Evolutionary conservation across 805 yeast genomes (phyloP), one percentile per base, ranked within the genome.

Genomic region (Danielozyma ontarioensis): DNA sequence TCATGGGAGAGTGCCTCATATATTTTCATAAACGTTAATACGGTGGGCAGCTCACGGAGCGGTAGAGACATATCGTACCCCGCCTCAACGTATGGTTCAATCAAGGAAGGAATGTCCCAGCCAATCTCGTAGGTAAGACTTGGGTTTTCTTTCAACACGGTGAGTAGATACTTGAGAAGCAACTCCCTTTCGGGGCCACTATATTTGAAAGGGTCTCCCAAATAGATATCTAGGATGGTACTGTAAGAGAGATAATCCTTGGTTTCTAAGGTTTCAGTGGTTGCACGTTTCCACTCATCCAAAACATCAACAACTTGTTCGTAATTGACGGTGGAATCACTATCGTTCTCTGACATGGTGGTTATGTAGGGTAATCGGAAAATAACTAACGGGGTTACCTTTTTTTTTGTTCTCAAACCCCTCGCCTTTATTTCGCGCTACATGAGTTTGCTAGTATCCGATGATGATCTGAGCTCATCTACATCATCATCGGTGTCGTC

Each of bases 51-150:
- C 17, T 50, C 37, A 28, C 74, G 50, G 39, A 71, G 39, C 4
- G 47, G 32, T 17, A 43, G 48, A 3, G 39, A 17, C 29, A 59
- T 48, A 31, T 58, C 45, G 30, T 36, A 51, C 40, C 46, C 59
- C 36, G 50, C 60, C 40, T 62, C 77, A 46, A 81, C 51, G 51
- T 70, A 83, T 7, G 67, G 65, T 28, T 86, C 48, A 5, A 89
- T 44, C 32, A 84, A 57, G 21, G 70, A 71, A 1, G 96, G 96
- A n/a, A 89, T 51, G 55, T 89, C 97, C 97, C 97, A 89, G 2
- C 95, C 95, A 39, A 88, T 76, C 44, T 80, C 83, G 28, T 71
- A 66, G 0, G 78, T 64, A 19, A 86, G 56, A 8, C 68, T 70
- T 13, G 68, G 63, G 50, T 82, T 54, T 1, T 50, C 56, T 3